A percentile compares a stretch with the other conserved stretches of the same genome.
These are phyloP conservation scores for Fusarium penzigii DNA, from an alignment of 2,329 filamentous ascomycete species.

Conservation along the genomic window DNA sequence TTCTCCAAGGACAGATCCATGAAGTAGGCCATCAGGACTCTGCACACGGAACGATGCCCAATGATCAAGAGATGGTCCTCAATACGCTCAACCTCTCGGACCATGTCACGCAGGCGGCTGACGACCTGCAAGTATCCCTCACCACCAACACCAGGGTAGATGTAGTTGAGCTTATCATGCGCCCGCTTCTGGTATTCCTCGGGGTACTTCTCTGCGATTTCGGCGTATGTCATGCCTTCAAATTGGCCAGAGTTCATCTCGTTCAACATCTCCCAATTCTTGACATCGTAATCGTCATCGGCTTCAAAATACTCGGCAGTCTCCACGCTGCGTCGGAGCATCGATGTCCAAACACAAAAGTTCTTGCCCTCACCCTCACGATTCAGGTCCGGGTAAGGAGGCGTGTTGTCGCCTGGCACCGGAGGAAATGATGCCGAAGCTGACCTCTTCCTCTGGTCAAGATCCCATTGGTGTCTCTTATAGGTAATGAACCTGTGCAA, in stretches of 20 bases:
- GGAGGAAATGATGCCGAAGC: slow-evolving; percentile 84
- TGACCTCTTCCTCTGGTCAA: slow-evolving; percentile 77
- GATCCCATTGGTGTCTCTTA: slow-evolving; percentile 79
- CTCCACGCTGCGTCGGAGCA: slow-evolving; percentile 87
- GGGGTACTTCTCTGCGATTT: slow-evolving; percentile 77
- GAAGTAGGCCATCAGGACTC: slow-evolving; percentile 95
- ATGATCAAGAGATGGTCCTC: slow-evolving; percentile 93
- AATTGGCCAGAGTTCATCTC: slow-evolving; percentile 92
- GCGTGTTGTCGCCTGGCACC: slow-evolving; percentile 85
- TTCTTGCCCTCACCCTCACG: slow-evolving; percentile 75
- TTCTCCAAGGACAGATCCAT: slow-evolving; percentile 88
- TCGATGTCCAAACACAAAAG: slow-evolving; percentile 98
- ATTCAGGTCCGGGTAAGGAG: slow-evolving; percentile 85
- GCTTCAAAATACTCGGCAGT: slow-evolving; percentile 85
- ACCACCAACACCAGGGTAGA: slow-evolving; percentile 92
- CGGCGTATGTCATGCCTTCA: slow-evolving; percentile 92
- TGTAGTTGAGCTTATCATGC: slow-evolving; percentile 89
- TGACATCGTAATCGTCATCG: slow-evolving; percentile 93
- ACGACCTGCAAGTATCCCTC: slow-evolving; percentile 98
- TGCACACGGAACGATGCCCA: slow-evolving; percentile 87
- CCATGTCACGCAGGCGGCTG: slow-evolving; percentile 90
- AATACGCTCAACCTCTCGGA: slow-evolving; percentile 95
- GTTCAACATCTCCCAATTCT: slow-evolving; percentile 97
- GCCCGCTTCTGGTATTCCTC: slow-evolving; percentile 81
- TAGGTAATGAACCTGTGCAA: slow-evolving; percentile 82